A percentile compares a stretch with the other conserved stretches of the same genome.
Conservation (phyloP, 2,329 filamentous ascomycete species). For the Tolypocladium capitatum region DNA sequence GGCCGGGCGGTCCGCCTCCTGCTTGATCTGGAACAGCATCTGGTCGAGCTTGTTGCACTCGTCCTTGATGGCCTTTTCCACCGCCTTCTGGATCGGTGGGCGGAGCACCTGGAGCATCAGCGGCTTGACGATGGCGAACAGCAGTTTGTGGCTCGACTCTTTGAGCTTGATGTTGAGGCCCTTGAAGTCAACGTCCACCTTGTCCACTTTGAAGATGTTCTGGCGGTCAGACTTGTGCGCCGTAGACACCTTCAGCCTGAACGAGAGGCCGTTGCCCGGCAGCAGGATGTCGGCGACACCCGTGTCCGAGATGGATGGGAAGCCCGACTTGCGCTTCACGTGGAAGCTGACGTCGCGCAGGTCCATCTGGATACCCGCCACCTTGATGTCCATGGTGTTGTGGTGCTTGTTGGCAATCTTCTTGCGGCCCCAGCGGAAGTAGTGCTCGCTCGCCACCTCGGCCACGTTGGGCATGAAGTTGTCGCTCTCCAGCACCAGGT, state of each 20-base stretch:
- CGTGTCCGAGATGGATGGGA: conserved; percentile 74
- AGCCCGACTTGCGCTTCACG: conserved; percentile 87
- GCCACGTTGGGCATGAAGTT: conserved; percentile 91
- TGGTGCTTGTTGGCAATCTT: conserved; percentile 66
- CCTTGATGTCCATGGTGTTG: conserved; percentile 70
- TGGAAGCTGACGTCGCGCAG: conserved; percentile 86
- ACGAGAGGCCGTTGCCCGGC: conserved; percentile 75
- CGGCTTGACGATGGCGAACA: conserved; percentile 80
- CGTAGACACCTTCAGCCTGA: conserved; percentile 80
- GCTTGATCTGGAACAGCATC: conserved; percentile 63
- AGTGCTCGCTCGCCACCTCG: conserved; percentile 84
- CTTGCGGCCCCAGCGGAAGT: conserved; percentile 91
- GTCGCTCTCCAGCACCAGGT: conserved; percentile 88
- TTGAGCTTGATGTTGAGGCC: conserved; percentile 78
- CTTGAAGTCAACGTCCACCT: conserved; percentile 70
- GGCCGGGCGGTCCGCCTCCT: conserved; percentile 63
- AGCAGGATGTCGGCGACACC: conserved; percentile 84
- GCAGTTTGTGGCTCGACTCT: conserved; percentile 87
- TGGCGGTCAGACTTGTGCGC: conserved; percentile 61
- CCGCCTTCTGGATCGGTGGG: conserved; percentile 71
- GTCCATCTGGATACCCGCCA: conserved; percentile 87
- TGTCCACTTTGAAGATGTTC: conserved; percentile 91
- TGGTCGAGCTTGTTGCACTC: conserved; percentile 64
- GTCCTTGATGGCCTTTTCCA: conserved; percentile 82
- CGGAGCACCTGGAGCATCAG: conserved; percentile 72